phyloP scores from a whole-genome alignment of 345 rosid genomes.

The Mangifera indica region DNA sequence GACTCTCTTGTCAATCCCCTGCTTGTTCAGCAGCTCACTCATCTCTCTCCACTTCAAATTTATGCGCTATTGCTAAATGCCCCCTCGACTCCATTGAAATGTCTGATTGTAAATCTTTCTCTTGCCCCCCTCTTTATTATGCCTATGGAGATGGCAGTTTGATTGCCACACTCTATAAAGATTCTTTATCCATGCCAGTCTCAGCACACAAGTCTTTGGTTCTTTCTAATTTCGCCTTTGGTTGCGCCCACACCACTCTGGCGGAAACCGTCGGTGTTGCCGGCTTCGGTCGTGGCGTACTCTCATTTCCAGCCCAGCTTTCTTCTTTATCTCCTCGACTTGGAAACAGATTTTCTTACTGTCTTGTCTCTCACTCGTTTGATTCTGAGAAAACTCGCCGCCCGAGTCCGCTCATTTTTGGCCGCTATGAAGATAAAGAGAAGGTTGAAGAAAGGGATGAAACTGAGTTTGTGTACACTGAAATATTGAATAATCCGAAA shows the following conservation, averaged over 20 bases:
- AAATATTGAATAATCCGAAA: constrained; percentile 67
- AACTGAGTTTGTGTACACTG: constrained; percentile 55
- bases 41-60: constrained; percentile 59
- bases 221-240: constrained; percentile 72
- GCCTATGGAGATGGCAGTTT: constrained; percentile 97
- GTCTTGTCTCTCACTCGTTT: constrained; percentile 84
- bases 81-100: constrained; percentile 77
- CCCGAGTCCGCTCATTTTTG: constrained; percentile 90
- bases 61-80: constrained; percentile 79
- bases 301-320: constrained; percentile 84
- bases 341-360: constrained; percentile 82
- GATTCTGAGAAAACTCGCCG: constrained; percentile 58
- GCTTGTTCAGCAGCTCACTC: constrained; percentile 88
- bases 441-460: constrained; percentile 21
- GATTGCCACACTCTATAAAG: constrained; percentile 55
- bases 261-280: constrained; percentile 96
- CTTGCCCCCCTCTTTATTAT: constrained; percentile 84
- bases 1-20: constrained; percentile 59
- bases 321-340: constrained; percentile 56
- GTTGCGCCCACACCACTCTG: constrained; percentile 81
- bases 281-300: constrained; percentile 85
- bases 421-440: constrained; percentile 59
- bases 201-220: constrained; percentile 35
- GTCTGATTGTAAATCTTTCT: constrained; percentile 58
- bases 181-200: constrained; percentile 51